Base-by-base conservation (phyloP, 805 yeast species). In the Ogataea sp. region DNA sequence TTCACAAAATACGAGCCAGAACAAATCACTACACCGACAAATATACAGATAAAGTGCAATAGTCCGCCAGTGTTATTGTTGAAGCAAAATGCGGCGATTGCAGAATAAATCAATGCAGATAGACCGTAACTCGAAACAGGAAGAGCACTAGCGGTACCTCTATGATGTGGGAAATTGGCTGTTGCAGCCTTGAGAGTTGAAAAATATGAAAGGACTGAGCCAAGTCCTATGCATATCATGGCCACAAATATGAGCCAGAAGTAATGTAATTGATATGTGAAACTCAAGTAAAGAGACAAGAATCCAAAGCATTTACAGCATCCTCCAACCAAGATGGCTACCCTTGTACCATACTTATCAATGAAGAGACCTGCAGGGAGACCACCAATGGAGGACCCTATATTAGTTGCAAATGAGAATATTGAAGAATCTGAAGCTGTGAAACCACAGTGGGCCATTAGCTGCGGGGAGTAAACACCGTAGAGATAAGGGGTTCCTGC, bases 401-500 rank as follows among this genome's bases (percentile, higher is more conserved):
- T 53, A 32, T 72, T 76, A 20, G 80, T 62, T 0, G 81, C 71
- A 28, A 83, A 60, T 0, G 90, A 76, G 4, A 83, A 64, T 13
- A 73, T 68, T 2, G 88, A 83, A 7, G 87, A 74, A 44, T 75
- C 75, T 0, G 75, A 63, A 0, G 82, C 71, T 0, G 80, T 70
- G 21, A 83, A 64, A 1, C 75, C 70, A 20, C 82, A 74, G 47
- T 68, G 61, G 20, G 65, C 61, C 21, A 80, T 69, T 45, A 83
- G 61, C 52, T 83, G 88, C 2, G 90, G 89, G 1, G 87, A 78
- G 52, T 76, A 83, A n/a, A 77, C 74, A 1, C 89, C 84, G 53
- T 77, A 83, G 13, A 81, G 61, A 49, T 83, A 83, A 0, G 86
- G 83, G 2, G 88, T 82, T 2, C 93, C 90, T 3, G 86, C 71